These are phyloP conservation scores for Ceratobasidium sp. DNA, from an alignment of 1,284 basidiomycete species.

Conservation along the genomic window DNA sequence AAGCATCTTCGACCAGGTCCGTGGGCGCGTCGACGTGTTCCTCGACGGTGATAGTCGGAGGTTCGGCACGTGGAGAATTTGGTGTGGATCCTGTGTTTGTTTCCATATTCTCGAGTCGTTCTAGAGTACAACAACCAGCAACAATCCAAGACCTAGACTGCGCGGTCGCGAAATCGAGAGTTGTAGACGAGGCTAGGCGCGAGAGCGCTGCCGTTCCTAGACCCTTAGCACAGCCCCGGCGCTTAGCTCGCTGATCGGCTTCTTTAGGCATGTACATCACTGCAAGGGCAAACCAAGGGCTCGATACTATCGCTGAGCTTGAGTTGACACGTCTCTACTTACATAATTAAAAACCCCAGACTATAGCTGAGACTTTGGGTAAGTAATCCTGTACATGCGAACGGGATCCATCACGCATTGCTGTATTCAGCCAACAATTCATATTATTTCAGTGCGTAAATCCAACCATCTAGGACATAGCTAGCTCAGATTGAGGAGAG, in stretches of 20 bases:
- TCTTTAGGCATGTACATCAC: not conserved
- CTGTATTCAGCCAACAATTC: too few species aligned
- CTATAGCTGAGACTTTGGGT: too few species aligned
- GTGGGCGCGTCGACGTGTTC: conserved; percentile 30
- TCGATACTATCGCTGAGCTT: too few species aligned
- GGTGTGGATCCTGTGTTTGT: conserved; percentile 4
- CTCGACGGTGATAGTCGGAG: conserved; percentile 19
- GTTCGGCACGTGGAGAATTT: not conserved
- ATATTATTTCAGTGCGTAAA: too few species aligned
- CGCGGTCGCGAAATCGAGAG: not conserved
- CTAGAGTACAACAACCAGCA: not conserved
- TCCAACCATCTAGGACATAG: too few species aligned
- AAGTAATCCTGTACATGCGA: too few species aligned
- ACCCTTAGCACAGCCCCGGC: conserved; percentile 26
- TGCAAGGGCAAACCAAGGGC: too few species aligned
- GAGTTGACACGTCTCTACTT: too few species aligned
- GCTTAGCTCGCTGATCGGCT: not conserved
- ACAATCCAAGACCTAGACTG: conserved; percentile 3
- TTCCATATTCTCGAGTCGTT: not conserved
- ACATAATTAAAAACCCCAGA: too few species aligned
- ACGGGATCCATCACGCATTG: too few species aligned
- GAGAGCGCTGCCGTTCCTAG: conserved; percentile 7
- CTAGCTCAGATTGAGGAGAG: not conserved
- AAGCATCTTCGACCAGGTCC: not conserved
- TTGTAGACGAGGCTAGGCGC: not conserved